A percentile compares a stretch with the other conserved stretches of the same genome.
These are phyloP conservation scores for Metarhizium rileyi DNA, from an alignment of 2,329 filamentous ascomycete genomes.

Conservation along the genomic window DNA sequence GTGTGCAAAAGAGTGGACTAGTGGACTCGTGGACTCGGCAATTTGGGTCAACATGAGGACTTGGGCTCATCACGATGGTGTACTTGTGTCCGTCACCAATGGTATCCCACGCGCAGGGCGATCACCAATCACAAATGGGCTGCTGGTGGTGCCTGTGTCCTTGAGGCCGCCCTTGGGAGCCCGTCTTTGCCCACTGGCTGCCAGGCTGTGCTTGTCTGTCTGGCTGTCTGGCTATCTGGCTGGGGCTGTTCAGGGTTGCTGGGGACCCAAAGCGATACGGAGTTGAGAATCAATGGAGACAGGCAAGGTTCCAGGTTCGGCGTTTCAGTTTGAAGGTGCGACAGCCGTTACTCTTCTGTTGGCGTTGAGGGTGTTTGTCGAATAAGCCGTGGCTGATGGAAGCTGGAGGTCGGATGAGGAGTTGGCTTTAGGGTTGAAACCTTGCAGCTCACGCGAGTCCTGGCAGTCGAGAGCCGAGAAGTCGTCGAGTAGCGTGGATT, in stretches of 20 bases:
- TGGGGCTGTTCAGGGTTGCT: background rate
- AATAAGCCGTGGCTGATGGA: background rate
- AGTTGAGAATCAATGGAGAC: constrained; percentile 7
- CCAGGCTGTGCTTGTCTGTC: no score
- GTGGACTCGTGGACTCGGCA: no score
- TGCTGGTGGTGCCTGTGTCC: background rate
- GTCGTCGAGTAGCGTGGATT: no score
- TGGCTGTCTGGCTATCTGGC: background rate
- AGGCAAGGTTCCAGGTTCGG: constrained; percentile 8
- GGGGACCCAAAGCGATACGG: constrained; percentile 3
- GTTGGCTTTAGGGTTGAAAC: no score
- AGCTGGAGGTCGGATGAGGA: background rate
- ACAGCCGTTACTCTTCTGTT: background rate
- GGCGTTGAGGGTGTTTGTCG: background rate
- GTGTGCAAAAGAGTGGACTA: background rate
- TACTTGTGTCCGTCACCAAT: background rate
- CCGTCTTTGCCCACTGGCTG: no score
- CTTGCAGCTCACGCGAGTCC: no score
- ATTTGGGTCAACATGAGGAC: background rate
- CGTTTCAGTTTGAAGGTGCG: constrained; percentile 6
- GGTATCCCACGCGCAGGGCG: background rate
- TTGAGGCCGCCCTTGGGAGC: background rate
- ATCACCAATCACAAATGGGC: background rate
- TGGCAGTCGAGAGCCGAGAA: no score
- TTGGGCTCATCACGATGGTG: background rate